A percentile compares a stretch with the other conserved stretches of the same genome.
These are phyloP conservation scores for Parastagonospora avenae DNA, from an alignment of 2,329 filamentous ascomycete species.

Conservation along the genomic window DNA sequence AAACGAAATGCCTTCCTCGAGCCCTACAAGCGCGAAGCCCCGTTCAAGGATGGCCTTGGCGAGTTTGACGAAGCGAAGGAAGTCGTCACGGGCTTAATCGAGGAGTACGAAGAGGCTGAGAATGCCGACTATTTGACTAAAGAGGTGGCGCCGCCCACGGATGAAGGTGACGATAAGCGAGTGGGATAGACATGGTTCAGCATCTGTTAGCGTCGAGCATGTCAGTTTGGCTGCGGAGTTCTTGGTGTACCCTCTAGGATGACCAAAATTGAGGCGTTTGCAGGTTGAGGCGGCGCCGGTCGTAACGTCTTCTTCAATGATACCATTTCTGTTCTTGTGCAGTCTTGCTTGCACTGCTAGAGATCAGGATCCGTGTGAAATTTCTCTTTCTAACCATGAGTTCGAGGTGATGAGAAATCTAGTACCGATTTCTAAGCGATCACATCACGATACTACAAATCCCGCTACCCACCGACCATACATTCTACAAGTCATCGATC, in stretches of 20 bases:
- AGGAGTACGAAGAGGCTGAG: conserved; percentile 95
- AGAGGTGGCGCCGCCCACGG: conserved; percentile 55
- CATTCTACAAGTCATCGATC: too few relatives aligned
- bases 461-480: too few relatives aligned
- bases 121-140: conserved; percentile 86
- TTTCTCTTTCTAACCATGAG: not conserved
- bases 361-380: not conserved
- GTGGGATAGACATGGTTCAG: conserved; percentile 16
- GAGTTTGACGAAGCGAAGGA: conserved; percentile 96
- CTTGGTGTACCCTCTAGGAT: conserved; percentile 4
- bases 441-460: too few relatives aligned
- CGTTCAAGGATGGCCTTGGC: conserved; percentile 86
- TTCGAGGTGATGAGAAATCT: too few relatives aligned
- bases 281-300: conserved; percentile 8
- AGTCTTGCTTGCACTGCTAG: not conserved
- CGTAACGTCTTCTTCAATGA: conserved; percentile 14
- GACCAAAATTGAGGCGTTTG: conserved; percentile 9
- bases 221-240: conserved; percentile 11
- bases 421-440: too few relatives aligned
- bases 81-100: conserved; percentile 88
- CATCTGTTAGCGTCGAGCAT: conserved; percentile 7
- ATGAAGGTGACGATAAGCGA: conserved; percentile 41
- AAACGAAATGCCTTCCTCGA: conserved; percentile 98
- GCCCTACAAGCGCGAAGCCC: conserved; percentile 91
- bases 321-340: conserved; percentile 14